These are phyloP conservation scores for Cercospora brassicicola DNA, from an alignment of 2,329 filamentous ascomycete genomes.

Conservation along the genomic window DNA sequence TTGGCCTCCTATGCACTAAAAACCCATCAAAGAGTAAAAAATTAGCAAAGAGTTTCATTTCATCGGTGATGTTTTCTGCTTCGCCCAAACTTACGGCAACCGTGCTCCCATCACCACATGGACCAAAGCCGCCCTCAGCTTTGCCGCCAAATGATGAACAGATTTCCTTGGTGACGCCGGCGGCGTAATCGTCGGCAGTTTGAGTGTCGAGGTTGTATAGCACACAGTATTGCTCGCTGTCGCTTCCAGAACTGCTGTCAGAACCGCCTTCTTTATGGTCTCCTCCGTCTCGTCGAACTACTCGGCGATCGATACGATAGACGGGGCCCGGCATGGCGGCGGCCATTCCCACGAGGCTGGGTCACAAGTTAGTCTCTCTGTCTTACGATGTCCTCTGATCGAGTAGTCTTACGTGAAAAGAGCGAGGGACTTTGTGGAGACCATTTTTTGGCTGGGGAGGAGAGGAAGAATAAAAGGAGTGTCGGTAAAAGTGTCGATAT, in stretches of 20 bases:
- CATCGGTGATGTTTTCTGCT: background rate
- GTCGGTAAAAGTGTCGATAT: too few relatives aligned
- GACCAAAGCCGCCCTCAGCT: background rate
- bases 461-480: too few relatives aligned
- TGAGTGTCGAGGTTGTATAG: background rate
- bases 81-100: background rate
- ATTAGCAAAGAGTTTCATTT: background rate
- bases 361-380: too few relatives aligned
- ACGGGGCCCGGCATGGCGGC: background rate
- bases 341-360: background rate
- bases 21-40: background rate
- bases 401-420: too few relatives aligned
- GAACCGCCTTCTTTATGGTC: background rate
- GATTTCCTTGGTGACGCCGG: background rate
- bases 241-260: background rate
- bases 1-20: background rate
- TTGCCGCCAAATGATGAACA: background rate
- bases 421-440: too few relatives aligned
- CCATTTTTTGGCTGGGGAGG: too few relatives aligned
- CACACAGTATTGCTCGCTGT: background rate
- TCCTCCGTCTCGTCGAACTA: background rate
- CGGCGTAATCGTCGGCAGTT: background rate
- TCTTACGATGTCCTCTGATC: too few relatives aligned
- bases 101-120: background rate
- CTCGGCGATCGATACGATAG: background rate